Evolutionary conservation across 2,329 filamentous ascomycete species (phyloP), one percentile per base, ranked within the genome.

Genomic region (Lecanicillium sp.): DNA sequence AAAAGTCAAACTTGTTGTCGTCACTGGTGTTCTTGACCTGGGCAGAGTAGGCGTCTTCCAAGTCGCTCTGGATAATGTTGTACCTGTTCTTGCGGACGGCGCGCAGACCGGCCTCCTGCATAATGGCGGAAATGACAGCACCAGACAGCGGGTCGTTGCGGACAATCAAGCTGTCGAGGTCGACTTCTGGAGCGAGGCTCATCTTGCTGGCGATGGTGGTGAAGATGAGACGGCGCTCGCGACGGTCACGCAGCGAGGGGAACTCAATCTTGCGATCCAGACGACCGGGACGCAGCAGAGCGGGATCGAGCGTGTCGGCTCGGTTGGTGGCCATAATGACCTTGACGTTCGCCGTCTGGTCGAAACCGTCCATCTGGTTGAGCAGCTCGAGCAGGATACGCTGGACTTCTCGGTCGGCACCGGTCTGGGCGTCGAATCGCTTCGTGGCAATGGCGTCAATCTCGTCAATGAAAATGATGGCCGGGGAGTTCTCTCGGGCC

Each of bases 321-420:
- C 92, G 84, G 71, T 98, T 98, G 50, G 92, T 98, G 50, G 92
- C 92, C 92, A 98, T 98, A 68, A 98, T 98, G 60, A 98, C 92
- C 71, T 98, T 98, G 65, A 98, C 92, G 64, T 98, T 98, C 60
- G 87, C 85, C 1, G 88, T 95, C 65, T 98, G 92, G 63, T 98
- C 92, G 70, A 98, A 98, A 48, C 92, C 92, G 60, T 98, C 92
- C 92, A 98, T 98, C 67, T 98, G 92, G 69, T 98, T 98, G 48
- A 98, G 81, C 50, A 98, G 71, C 63, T 98, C 92, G 44, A 98
- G 81, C 43, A 98, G 72, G 56, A 98, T 98, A 74, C 92, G 90
- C 70, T 98, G 92, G 13, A 98, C 92, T 66, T 98, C 92, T 67
- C 92, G 80, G 59, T 98, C 92, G 49, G 92, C 92, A 61, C 92